A percentile compares a stretch with the other conserved stretches of the same genome.
Evolutionary conservation across 75 land plant genomes (phyloP).

Genomic region (Isoetes taiwanensis): DNA sequence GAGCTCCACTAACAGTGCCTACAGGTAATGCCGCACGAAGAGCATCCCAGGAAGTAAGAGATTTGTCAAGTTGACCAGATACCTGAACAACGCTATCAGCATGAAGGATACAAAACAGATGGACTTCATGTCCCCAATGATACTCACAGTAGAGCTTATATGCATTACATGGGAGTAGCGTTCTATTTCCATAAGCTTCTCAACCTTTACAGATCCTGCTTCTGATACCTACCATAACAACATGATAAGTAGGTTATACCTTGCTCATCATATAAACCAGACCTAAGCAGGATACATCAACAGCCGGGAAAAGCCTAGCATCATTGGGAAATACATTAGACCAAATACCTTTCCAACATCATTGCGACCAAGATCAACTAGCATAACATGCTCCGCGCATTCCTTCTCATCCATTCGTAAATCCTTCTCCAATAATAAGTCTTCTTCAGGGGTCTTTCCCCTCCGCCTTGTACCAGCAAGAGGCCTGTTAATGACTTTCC

Average conservation of each 20-base stretch:
- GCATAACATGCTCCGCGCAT: constrained; percentile 96
- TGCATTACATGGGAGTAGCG: constrained; percentile 98
- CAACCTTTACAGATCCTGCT: constrained; percentile 88
- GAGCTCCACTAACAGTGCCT: constrained; percentile 99
- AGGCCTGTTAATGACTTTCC: constrained; percentile 67
- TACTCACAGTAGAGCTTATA: constrained; percentile 86
- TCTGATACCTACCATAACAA: constrained; percentile 52
- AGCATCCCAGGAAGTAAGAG: constrained; percentile 83
- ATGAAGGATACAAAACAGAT: neutral
- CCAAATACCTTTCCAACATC: constrained; percentile 87
- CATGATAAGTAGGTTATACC: neutral
- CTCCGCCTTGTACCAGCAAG: constrained; percentile 92
- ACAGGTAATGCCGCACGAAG: constrained; percentile 94
- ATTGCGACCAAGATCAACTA: constrained; percentile 92
- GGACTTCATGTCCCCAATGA: neutral
- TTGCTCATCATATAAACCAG: neutral
- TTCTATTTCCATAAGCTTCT: constrained; percentile 85
- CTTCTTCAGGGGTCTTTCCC: constrained; percentile 70
- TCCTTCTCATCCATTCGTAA: constrained; percentile 85
- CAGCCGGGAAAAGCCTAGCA: neutral
- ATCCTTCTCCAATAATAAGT: constrained; percentile 45
- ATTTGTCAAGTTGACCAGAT: constrained; percentile 61
- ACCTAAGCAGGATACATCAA: neutral
- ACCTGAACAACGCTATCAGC: constrained; percentile 38
- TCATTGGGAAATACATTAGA: neutral